Conservation (phyloP, 805 yeast species). For the Maudiozyma bulderi region DNA sequence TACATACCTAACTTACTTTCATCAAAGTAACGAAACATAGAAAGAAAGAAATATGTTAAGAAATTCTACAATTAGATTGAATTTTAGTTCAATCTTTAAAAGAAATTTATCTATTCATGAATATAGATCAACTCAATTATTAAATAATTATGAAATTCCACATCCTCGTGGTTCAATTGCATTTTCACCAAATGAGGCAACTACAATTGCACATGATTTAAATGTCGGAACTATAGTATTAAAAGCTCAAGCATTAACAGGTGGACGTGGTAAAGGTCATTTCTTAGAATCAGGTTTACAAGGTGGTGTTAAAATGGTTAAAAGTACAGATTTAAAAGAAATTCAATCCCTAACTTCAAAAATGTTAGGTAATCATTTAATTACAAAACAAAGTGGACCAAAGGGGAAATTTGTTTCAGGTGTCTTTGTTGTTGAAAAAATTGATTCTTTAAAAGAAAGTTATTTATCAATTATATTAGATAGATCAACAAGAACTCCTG, state of each 20-base stretch:
- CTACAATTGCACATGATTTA: slow-evolving; percentile 65
- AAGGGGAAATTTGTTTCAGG: slow-evolving; percentile 96
- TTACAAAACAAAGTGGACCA: slow-evolving; percentile 97
- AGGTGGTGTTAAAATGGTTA: slow-evolving; percentile 90
- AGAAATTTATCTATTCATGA: slow-evolving; percentile 91
- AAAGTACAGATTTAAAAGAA: slow-evolving; percentile 59
- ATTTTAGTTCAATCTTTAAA: slow-evolving; percentile 3
- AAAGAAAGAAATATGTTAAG: slow-evolving; percentile 2
- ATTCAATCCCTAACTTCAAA: slow-evolving; percentile 77
- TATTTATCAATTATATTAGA: slow-evolving; percentile 92
- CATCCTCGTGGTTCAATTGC: slow-evolving; percentile 92
- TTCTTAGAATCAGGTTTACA: slow-evolving; percentile 81
- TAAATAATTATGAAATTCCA: slow-evolving; percentile 75
- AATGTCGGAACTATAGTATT: slow-evolving; percentile 67
- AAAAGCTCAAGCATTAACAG: slow-evolving; percentile 97
- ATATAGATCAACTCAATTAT: slow-evolving; percentile 84
- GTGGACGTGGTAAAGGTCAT: slow-evolving; percentile 99
- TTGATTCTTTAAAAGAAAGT: slow-evolving; percentile 89
- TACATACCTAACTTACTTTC: no score
- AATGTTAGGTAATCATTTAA: slow-evolving; percentile 86
- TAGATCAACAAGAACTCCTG: slow-evolving; percentile 80
- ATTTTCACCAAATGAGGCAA: slow-evolving; percentile 81
- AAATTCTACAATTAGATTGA: neutral
- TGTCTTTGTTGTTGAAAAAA: slow-evolving; percentile 91
- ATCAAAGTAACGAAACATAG: neutral